Evolutionary conservation across 2,329 filamentous ascomycete species (phyloP), one percentile per base, ranked within the genome.

Genomic region (Sarocladium brachiariae): DNA sequence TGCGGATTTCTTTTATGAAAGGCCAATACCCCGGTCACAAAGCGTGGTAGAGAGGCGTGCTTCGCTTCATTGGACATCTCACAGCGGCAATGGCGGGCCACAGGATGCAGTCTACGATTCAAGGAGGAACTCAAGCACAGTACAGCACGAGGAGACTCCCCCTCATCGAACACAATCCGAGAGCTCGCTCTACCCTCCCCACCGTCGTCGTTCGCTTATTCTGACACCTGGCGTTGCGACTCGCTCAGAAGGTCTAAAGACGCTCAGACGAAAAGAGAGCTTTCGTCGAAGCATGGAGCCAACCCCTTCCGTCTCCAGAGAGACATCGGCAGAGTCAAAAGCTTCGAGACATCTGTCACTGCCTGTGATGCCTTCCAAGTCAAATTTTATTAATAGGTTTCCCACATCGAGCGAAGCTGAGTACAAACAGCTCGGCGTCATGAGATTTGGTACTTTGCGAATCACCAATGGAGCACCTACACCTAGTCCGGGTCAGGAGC

Each of bases 361-460:
- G 59, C 65, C 53, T 55, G 16, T 48, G 49, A 48, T 35, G 51
- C 58, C 49, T 47, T 51, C 37, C 21, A 53, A 30, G 43, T 52
- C 49, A 41, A 51, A 59, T 14, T 50, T 52, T 23, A 48, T 52
- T 27, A 60, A 63, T 19, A 58, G 65, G 31, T 61, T 61, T 7
- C 57, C 60, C 13, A 70, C 68, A 8, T 67, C 37, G 8, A 50
- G 67, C 35, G 80, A 83, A 21, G 62, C 69, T 24, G 73, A 78
- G n/a, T 84, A 83, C 57, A 71, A 71, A 53, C 78, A 83, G 41
- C 74, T 80, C 27, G 81, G 81, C 2, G 77, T 73, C 10, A 84
- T 82, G 59, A 81, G 81, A 59, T 74, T 82, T 50, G 82, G 82
- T 2, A 79, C 79, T 2, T 59, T 85, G 47, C 75, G 78, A 31